Evolutionary conservation across 768 basidiomycete species (phyloP), one percentile per base, ranked within the genome.

Genomic region (Lanmaoa rubissima): DNA sequence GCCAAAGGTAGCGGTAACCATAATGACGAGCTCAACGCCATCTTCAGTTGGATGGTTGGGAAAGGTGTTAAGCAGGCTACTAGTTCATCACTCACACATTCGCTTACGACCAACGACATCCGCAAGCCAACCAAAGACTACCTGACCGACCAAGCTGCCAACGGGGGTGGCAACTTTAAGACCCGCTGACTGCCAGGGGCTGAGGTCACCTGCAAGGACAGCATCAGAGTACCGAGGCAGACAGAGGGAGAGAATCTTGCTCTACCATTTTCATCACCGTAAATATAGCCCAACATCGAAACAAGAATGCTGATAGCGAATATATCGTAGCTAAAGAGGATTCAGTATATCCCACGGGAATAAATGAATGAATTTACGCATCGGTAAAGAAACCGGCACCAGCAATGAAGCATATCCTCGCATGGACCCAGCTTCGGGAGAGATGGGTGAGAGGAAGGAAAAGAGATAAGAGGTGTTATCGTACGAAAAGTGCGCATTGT

Each of bases 311-410:
- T 92, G 70, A 95, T 93, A 12, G 90, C 88, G 67, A 95, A 96
- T 58, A 94, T 84, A 61, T 93, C 91, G 63, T 91, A 91, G 35
- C 70, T 72, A 38, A 50, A 39, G 49, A 46, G 34, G 46, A n/a
- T 43, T 64, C n/a, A 57, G 26, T 10, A 26, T 19, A 21, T 39
- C 12, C n/a, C 5, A 28, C 44, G n/a, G n/a, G 14, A 35, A 38
- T 28, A 3, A 17, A 48, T 28, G 28, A 2, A 73, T n/a, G 12
- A 21, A 59, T 80, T 65, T 67, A 82, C 82, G 87, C 85, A 72
- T 90, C 90, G 40, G 93, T 91, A 80, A 94, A 94, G 81, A 95
- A 94, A 26, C 92, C 92, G 16, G 87, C 86, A 62, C 92, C 91
- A 6, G 88, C 72, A 3, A 82, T 76, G 53, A 83, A 62, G 64